Percentiles rank a stretch among this genome's conserved stretches.
Conservation (phyloP, 177 flowering plant genomes). For the Vitis hybrid region DNA sequence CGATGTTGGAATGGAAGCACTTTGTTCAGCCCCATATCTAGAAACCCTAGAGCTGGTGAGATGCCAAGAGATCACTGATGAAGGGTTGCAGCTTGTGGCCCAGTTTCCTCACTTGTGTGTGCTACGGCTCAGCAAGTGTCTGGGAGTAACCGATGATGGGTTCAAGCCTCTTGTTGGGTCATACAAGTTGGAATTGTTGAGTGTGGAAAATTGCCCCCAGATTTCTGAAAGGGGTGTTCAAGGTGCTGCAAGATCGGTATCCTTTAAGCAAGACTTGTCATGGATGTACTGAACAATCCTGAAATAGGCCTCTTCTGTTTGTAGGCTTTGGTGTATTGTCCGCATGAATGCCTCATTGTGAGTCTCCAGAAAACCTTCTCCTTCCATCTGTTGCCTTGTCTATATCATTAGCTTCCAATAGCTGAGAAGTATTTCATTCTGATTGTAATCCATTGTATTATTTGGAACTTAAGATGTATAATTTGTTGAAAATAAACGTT, state of each 20-base stretch:
- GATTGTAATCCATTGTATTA: too few species aligned
- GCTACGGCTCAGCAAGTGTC: conserved; percentile 57
- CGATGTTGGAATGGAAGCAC: conserved; percentile 78
- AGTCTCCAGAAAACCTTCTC: too few species aligned
- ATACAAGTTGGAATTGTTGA: conserved; percentile 48
- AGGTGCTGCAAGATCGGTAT: conserved; percentile 64
- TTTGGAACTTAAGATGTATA: too few species aligned
- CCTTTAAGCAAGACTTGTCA: conserved; percentile 68
- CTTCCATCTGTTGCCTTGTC: too few species aligned
- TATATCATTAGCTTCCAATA: too few species aligned
- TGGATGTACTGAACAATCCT: conserved; percentile 54
- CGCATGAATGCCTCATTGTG: too few species aligned
- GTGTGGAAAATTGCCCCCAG: conserved; percentile 79
- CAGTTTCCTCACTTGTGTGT: conserved; percentile 45
- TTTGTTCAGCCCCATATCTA: conserved; percentile 59
- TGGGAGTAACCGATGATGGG: conserved; percentile 75
- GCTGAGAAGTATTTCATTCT: too few species aligned
- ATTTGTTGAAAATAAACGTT: too few species aligned
- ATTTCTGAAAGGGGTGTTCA: conserved; percentile 66
- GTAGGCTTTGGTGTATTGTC: too few species aligned
- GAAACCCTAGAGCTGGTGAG: conserved; percentile 64
- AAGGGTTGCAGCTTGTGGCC: conserved; percentile 59
- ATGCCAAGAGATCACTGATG: conserved; percentile 83
- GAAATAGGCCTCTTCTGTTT: too few species aligned
- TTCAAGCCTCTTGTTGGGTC: conserved; percentile 63